Conservation (phyloP, 1,139 yeast species). For the Yamadazyma spencermartinsiae region DNA sequence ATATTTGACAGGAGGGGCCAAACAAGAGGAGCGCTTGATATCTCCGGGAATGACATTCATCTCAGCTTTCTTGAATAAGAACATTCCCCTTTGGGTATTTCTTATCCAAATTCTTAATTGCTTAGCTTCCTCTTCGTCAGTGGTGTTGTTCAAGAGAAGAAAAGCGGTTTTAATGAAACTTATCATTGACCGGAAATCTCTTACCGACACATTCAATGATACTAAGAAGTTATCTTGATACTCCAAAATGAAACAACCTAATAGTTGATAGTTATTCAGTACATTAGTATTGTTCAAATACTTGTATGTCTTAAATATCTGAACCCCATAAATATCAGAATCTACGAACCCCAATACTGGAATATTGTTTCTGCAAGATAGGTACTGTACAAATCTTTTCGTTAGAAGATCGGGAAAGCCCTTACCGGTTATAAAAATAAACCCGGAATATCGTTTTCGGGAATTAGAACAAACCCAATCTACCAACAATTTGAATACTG, state of each 20-base stretch:
- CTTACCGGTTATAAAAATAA: slow-evolving; percentile 57
- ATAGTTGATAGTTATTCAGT: slow-evolving; percentile 11
- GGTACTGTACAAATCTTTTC: slow-evolving; percentile 20
- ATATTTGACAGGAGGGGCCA: too few species aligned
- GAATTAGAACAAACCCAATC: slow-evolving; percentile 3
- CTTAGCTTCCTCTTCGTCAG: not conserved
- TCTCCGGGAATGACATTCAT: slow-evolving; percentile 38
- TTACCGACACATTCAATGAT: slow-evolving; percentile 20
- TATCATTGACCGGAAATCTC: slow-evolving; percentile 38
- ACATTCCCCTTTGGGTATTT: slow-evolving; percentile 56
- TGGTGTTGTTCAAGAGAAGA: slow-evolving; percentile 3
- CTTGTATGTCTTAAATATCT: slow-evolving; percentile 48
- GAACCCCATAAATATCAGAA: slow-evolving; percentile 72
- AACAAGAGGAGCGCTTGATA: not conserved
- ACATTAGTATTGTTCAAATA: slow-evolving; percentile 7
- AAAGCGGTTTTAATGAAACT: slow-evolving; percentile 20
- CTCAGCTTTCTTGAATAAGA: slow-evolving; percentile 58
- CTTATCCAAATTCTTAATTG: slow-evolving; percentile 26
- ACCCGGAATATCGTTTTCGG: slow-evolving; percentile 12
- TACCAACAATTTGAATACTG: slow-evolving; percentile 40
- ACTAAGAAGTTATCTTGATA: slow-evolving; percentile 33
- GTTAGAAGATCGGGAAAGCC: slow-evolving; percentile 59
- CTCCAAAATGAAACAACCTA: slow-evolving; percentile 41
- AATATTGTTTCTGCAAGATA: slow-evolving; percentile 21
- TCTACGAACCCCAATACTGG: slow-evolving; percentile 44